Evolutionary conservation across 2,329 filamentous ascomycete species (phyloP).

Genomic region (Botryotinia calthae): DNA sequence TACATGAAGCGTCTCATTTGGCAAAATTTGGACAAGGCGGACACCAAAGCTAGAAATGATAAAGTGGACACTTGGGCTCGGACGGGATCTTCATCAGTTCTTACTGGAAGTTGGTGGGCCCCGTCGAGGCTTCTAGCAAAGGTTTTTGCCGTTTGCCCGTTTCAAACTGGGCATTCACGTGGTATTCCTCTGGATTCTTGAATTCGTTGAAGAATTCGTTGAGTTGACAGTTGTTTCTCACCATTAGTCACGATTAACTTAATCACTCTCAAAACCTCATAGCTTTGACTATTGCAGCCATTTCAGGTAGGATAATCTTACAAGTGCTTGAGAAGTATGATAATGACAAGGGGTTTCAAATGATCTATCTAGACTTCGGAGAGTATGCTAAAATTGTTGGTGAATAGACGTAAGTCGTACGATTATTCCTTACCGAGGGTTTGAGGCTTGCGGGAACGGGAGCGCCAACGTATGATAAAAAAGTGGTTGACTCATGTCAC

Average conservation of each 20-base stretch:
- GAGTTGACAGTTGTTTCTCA: background rate
- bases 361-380: slow-evolving; percentile 12
- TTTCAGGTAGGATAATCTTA: background rate
- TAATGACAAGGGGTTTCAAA: background rate
- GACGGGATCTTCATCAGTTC: slow-evolving; percentile 11
- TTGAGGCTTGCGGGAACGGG: slow-evolving; percentile 16
- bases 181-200: background rate
- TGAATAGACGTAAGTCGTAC: slow-evolving; percentile 16
- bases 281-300: background rate
- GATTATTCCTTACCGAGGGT: slow-evolving; percentile 11
- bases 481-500: background rate
- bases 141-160: background rate
- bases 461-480: slow-evolving; percentile 13
- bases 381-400: slow-evolving; percentile 8
- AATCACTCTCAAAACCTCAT: background rate
- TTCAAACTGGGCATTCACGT: background rate
- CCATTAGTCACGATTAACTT: background rate
- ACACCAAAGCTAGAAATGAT: background rate
- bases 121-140: background rate
- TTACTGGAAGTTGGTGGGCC: background rate
- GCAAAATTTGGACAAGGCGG: background rate
- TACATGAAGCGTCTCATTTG: background rate
- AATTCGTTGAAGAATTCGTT: background rate
- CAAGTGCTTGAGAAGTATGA: background rate
- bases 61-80: slow-evolving; percentile 7